A percentile compares a stretch with the other conserved stretches of the same genome.
Evolutionary conservation across 768 basidiomycete genomes (phyloP).

Genomic region (Mycena epipterygia): DNA sequence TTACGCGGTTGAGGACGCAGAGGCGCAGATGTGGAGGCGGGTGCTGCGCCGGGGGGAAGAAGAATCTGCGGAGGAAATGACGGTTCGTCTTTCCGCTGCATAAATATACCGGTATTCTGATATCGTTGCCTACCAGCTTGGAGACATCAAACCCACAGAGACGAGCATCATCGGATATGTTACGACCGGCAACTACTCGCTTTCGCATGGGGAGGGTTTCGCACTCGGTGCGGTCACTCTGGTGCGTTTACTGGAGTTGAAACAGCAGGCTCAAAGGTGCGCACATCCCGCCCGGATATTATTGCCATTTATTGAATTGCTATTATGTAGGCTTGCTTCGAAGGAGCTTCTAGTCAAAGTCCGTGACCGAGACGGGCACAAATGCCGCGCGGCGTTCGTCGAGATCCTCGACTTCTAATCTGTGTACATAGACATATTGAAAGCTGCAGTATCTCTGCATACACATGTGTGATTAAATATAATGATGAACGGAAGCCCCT

Average conservation of each 20-base stretch:
- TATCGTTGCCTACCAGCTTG: slow-evolving; percentile 57
- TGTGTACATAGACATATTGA: background rate
- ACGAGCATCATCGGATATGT: slow-evolving; percentile 81
- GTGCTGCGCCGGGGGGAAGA: slow-evolving; percentile 37
- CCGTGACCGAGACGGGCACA: slow-evolving; percentile 70
- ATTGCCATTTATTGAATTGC: slow-evolving; percentile 40
- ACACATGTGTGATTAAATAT: background rate
- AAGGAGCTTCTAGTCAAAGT: slow-evolving; percentile 68
- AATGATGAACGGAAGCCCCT: slow-evolving; percentile 7
- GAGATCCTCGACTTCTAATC: slow-evolving; percentile 44
- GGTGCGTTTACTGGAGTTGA: slow-evolving; percentile 61
- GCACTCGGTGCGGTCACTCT: slow-evolving; percentile 84
- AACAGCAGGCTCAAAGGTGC: slow-evolving; percentile 61
- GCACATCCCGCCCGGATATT: background rate
- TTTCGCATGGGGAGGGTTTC: slow-evolving; percentile 82
- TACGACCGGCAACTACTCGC: slow-evolving; percentile 87
- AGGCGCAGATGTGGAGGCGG: slow-evolving; percentile 63
- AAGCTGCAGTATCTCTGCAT: background rate
- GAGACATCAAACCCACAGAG: slow-evolving; percentile 55
- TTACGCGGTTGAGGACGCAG: slow-evolving; percentile 71
- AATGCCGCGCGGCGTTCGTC: slow-evolving; percentile 66
- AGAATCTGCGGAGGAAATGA: slow-evolving; percentile 43
- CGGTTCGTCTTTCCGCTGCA: slow-evolving; percentile 34
- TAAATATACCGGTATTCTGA: background rate
- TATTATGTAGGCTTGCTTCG: slow-evolving; percentile 39